Conservation (phyloP, 352 stramenopile species). For the Aphanomyces astaci region DNA sequence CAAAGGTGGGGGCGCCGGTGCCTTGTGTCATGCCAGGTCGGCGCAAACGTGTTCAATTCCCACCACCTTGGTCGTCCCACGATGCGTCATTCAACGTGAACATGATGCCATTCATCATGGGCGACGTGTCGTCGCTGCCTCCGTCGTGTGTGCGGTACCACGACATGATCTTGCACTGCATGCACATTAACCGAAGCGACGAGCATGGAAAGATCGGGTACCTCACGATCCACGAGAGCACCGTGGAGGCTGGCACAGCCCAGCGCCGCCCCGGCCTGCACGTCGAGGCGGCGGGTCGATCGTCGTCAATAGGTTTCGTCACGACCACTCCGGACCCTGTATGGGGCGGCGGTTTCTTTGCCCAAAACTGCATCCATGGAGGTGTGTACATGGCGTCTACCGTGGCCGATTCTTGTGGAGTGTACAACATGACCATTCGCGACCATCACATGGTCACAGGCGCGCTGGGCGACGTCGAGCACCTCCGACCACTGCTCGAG, state of each 20-base stretch:
- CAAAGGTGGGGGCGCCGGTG: too few species aligned
- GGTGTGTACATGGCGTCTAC: slow-evolving; percentile 26
- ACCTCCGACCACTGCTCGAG: slow-evolving; percentile 10
- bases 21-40: neutral
- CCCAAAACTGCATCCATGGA: too few species aligned
- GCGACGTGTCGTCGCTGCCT: neutral
- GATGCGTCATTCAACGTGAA: slow-evolving; percentile 4
- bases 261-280: slow-evolving; percentile 20
- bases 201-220: slow-evolving; percentile 20
- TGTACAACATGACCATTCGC: slow-evolving; percentile 15
- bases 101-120: slow-evolving; percentile 23
- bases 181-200: neutral
- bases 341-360: too few species aligned
- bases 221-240: slow-evolving; percentile 24
- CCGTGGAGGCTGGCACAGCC: slow-evolving; percentile 4
- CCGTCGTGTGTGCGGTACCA: slow-evolving; percentile 5
- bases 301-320: neutral
- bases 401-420: slow-evolving; percentile 7
- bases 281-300: neutral
- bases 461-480: slow-evolving; percentile 18
- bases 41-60: neutral
- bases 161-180: neutral
- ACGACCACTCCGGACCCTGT: slow-evolving; percentile 8
- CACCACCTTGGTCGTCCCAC: neutral
- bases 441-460: slow-evolving; percentile 4